Evolutionary conservation across 176 grass and related monocot species (phyloP).

Genomic region (Oryza meyeriana): DNA sequence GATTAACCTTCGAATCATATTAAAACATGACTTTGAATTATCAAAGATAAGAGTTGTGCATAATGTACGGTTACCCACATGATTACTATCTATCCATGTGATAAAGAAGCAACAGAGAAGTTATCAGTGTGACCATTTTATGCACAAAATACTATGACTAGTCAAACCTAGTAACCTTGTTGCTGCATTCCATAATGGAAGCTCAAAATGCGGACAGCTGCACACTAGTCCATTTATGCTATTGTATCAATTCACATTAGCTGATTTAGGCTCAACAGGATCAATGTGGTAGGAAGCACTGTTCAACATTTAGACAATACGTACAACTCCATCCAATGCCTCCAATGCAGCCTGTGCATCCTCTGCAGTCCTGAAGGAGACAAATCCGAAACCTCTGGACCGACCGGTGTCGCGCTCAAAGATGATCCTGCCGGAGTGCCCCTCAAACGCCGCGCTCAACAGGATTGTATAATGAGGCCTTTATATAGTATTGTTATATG

Average conservation of each 20-base stretch:
- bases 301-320: background rate
- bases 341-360: constrained; percentile 65
- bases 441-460: too few relatives aligned
- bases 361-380: constrained; percentile 65
- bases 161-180: background rate
- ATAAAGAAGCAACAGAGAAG: background rate
- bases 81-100: background rate
- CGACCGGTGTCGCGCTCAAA: constrained; percentile 65
- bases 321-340: constrained; percentile 80
- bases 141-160: background rate
- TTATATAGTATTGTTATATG: background rate
- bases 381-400: constrained; percentile 83
- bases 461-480: background rate
- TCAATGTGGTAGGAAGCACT: background rate
- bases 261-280: background rate
- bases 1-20: background rate
- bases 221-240: background rate
- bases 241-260: background rate
- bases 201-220: background rate
- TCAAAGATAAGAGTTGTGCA: background rate
- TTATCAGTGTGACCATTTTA: background rate
- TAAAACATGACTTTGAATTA: background rate
- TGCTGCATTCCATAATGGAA: background rate
- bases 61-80: background rate
- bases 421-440: constrained; percentile 50